Evolutionary conservation across 305 asterid genomes (phyloP).

Genomic region (Caryopteris hybrid): DNA sequence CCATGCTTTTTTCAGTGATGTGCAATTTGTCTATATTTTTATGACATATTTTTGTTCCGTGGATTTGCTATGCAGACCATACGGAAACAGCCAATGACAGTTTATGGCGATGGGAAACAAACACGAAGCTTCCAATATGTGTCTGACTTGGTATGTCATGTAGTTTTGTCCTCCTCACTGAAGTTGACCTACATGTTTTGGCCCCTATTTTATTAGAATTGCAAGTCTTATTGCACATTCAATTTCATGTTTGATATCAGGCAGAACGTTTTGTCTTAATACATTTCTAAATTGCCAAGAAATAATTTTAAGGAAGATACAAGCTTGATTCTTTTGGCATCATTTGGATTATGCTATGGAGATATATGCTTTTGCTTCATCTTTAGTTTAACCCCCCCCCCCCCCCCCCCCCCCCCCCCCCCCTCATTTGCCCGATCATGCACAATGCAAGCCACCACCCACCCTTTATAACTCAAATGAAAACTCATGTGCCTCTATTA

Average conservation of each 20-base stretch:
- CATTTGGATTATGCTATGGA: not conserved
- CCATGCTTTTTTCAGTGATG: not conserved
- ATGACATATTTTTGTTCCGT: not conserved
- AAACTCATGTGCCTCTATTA: not conserved
- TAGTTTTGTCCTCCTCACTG: not conserved
- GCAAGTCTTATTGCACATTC: not conserved
- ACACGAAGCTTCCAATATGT: conserved; percentile 91
- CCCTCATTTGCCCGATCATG: not conserved
- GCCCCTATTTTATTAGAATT: not conserved
- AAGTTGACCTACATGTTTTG: not conserved
- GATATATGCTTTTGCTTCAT: not conserved
- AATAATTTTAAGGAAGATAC: not conserved
- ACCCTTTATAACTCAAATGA: not conserved
- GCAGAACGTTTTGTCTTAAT: not conserved
- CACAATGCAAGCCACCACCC: not conserved
- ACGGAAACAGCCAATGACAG: conserved; percentile 82
- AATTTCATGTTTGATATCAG: not conserved
- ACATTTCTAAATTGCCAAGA: not conserved
- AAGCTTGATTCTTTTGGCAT: not conserved
- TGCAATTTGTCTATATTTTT: not conserved
- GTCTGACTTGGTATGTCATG: conserved; percentile 75
- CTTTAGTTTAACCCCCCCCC: too few species aligned
- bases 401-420: not conserved
- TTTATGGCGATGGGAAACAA: conserved; percentile 95
- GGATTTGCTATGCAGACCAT: conserved; percentile 55